Base-by-base conservation (phyloP, 2,329 filamentous ascomycete species). In the Paecilomyces dactylethromorphus region DNA sequence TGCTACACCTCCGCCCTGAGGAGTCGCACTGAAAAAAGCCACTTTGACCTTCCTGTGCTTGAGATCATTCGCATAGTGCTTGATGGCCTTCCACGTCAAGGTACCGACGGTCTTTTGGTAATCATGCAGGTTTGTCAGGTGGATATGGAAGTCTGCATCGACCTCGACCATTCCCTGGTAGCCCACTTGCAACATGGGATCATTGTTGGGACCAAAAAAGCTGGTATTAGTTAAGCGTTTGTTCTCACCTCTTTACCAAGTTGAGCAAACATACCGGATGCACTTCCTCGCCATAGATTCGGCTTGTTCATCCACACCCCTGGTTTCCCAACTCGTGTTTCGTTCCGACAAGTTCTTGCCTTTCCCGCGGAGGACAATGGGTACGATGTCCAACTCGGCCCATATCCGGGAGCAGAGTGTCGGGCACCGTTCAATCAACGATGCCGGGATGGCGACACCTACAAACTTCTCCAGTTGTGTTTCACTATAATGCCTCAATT, bases 251-350 rank as follows among this genome's bases (percentile, higher is more conserved):
- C 6, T 45, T 12, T 56, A 15, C 54, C 51, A 59, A 56, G 18
- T 51, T 7, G 3, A 26, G 26, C n/a, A 32, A 21, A 75, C 82
- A 73, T 74, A 89, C 87, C 87, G 83, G 62, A 92, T 82, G 70
- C 88, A 91, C 77, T 92, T 92, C 61, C 90, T 82, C 1, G 87
- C 87, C 83, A 92, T 89, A 0, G 87, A 89, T 69, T 93, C 90
- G 1, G 90, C 89, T 71, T 92, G 87, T 70, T 94, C 90, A 66
- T 92, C 90, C 3, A 92, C 81, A n/a, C 81, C 76, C 68, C 85
- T 84, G 33, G 76, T 71, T 53, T 81, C 77, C 79, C 82, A 84
- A 62, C 59, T 54, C 13, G 58, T 60, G 54, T 26, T 61, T 55
- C 66, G 53, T 60, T 60, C 21, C 67, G 74, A 54, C 71, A 72